phyloP scores from a whole-genome alignment of 257 asterid genomes.

The Lavandula angustifolia region DNA sequence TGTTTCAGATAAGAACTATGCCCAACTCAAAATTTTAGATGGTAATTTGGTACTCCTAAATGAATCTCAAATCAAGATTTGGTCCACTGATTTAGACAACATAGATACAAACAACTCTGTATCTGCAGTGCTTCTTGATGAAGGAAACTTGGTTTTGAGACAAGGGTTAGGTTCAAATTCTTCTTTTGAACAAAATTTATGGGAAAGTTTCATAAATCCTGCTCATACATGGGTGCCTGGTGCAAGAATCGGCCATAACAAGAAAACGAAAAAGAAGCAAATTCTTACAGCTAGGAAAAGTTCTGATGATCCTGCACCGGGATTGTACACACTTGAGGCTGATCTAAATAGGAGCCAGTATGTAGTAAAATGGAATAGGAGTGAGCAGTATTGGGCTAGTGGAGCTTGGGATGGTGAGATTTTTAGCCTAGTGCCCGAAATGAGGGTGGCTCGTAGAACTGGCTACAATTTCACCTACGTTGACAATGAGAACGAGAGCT shows the following conservation, averaged over 20 bases:
- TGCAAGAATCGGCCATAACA: slow-evolving; percentile 55
- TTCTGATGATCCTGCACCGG: slow-evolving; percentile 74
- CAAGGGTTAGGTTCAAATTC: slow-evolving; percentile 27
- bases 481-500: slow-evolving; percentile 40
- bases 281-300: slow-evolving; percentile 76
- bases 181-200: slow-evolving; percentile 25
- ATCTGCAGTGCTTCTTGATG: slow-evolving; percentile 57
- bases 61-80: slow-evolving; percentile 39
- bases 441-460: slow-evolving; percentile 40
- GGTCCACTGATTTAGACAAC: slow-evolving; percentile 58
- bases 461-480: slow-evolving; percentile 41
- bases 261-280: slow-evolving; percentile 41
- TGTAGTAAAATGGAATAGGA: slow-evolving; percentile 53
- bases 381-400: slow-evolving; percentile 56
- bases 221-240: slow-evolving; percentile 73
- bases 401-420: slow-evolving; percentile 65
- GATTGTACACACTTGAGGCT: slow-evolving; percentile 64
- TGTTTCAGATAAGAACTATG: slow-evolving; percentile 31
- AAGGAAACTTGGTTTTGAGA: slow-evolving; percentile 64
- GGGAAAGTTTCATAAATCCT: slow-evolving; percentile 70
- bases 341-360: slow-evolving; percentile 45
- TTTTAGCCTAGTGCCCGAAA: slow-evolving; percentile 66
- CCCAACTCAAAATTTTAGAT: slow-evolving; percentile 36
- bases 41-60: slow-evolving; percentile 50
- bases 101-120: slow-evolving; percentile 14